A percentile compares a stretch with the other conserved stretches of the same genome.
Evolutionary conservation across 1,139 yeast species (phyloP).

Genomic region (Eremothecium coryli): DNA sequence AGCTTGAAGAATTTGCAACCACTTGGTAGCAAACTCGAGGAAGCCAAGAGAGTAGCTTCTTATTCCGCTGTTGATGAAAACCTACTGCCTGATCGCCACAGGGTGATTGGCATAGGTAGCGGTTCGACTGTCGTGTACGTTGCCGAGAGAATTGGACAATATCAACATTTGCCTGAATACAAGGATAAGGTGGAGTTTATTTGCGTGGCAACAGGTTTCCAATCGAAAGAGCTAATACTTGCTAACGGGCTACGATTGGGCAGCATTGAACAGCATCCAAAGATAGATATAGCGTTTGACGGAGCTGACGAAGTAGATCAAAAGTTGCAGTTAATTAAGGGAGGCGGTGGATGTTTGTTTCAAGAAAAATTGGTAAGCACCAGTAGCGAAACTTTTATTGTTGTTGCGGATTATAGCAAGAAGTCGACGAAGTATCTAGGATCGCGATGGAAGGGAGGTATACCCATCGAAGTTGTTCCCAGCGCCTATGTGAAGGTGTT

Average conservation of each 20-base stretch:
- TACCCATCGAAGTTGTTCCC: slow-evolving; percentile 94
- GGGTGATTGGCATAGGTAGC: slow-evolving; percentile 86
- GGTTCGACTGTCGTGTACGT: slow-evolving; percentile 95
- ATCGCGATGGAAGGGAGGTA: slow-evolving; percentile 75
- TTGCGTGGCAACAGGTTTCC: slow-evolving; percentile 96
- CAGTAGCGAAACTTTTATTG: slow-evolving; percentile 64
- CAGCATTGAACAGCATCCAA: slow-evolving; percentile 69
- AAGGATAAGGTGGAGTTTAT: slow-evolving; percentile 47
- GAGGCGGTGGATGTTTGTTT: slow-evolving; percentile 97
- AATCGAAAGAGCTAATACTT: slow-evolving; percentile 75
- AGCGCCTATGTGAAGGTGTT: slow-evolving; percentile 72
- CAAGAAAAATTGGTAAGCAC: slow-evolving; percentile 93
- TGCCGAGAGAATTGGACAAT: slow-evolving; percentile 76
- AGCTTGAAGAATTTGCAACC: neutral
- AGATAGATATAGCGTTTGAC: slow-evolving; percentile 86
- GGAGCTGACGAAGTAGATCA: slow-evolving; percentile 97
- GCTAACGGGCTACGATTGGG: slow-evolving; percentile 75
- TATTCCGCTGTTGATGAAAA: slow-evolving; percentile 88
- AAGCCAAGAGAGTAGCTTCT: slow-evolving; percentile 72
- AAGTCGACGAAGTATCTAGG: slow-evolving; percentile 60
- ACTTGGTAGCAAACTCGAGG: slow-evolving; percentile 25
- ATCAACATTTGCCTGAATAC: slow-evolving; percentile 26
- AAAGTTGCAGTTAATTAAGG: slow-evolving; percentile 77
- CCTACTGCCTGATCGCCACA: slow-evolving; percentile 52
- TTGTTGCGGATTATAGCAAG: slow-evolving; percentile 92